A percentile compares a stretch with the other conserved stretches of the same genome.
Evolutionary conservation across 805 yeast species (phyloP).

Genomic region (Starmerella apicola): DNA sequence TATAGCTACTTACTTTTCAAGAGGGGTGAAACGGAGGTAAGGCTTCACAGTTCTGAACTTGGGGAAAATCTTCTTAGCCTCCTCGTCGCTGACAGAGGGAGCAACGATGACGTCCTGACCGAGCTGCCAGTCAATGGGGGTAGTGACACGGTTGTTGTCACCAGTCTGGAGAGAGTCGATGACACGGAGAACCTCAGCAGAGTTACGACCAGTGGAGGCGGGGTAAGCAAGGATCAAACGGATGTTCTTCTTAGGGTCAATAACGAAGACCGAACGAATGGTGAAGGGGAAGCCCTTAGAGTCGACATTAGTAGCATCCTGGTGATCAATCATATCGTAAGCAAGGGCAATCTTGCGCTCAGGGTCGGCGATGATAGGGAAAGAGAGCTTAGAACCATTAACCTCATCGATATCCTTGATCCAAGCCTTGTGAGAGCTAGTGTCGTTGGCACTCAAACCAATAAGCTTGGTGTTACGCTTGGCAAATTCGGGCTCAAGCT

Average conservation of each 20-base stretch:
- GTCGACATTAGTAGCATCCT: constrained; percentile 63
- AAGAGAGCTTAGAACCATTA: constrained; percentile 58
- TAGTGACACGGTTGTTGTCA: constrained; percentile 77
- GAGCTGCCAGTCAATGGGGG: constrained; percentile 85
- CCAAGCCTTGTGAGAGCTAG: constrained; percentile 78
- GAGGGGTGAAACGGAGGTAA: constrained; percentile 63
- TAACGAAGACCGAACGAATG: constrained; percentile 84
- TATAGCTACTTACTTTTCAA: constrained; percentile 18
- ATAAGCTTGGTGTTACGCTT: constrained; percentile 78
- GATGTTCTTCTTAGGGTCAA: constrained; percentile 84
- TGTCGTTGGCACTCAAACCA: constrained; percentile 80
- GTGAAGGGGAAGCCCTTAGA: constrained; percentile 71
- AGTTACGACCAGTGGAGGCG: constrained; percentile 90
- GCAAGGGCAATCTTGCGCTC: constrained; percentile 69
- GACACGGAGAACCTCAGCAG: constrained; percentile 85
- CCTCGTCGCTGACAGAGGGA: constrained; percentile 75
- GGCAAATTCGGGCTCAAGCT: constrained; percentile 77
- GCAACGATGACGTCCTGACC: constrained; percentile 93
- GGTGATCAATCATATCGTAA: constrained; percentile 83
- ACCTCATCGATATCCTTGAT: constrained; percentile 87
- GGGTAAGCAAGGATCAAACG: constrained; percentile 84
- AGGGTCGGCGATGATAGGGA: constrained; percentile 88
- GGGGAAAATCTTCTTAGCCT: constrained; percentile 75
- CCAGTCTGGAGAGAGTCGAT: constrained; percentile 80
- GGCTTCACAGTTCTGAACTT: constrained; percentile 84